Base-by-base conservation (phyloP, 768 basidiomycete species). In the Tylopilus sp. region DNA sequence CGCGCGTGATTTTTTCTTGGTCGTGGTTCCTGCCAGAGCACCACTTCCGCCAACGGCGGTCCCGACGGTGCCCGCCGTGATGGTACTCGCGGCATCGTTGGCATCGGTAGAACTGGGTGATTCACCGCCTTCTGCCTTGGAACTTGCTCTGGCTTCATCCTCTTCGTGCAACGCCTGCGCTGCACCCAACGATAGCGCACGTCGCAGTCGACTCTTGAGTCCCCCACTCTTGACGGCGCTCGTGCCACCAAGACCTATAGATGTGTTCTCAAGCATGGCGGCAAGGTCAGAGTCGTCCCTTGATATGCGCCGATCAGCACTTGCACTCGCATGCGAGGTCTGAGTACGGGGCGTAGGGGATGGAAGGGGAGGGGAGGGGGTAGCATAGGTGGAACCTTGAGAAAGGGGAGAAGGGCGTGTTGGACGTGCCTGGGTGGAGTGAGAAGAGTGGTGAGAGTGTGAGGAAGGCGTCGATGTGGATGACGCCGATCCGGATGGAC, bases 301-400 rank as follows among this genome's bases (percentile, higher is more conserved):
- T 20, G 88, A 88, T 79, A 87, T 86, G 47, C 88, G 82, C 61
- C 85, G 82, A 67, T 89, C 87, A 3, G 80, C 69, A 23, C 81
- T 80, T 9, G 81, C 77, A 53, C 77, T 79, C 50, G 71, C 79
- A 31, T 59, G 67, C 30, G 70, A 57, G 54, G 61, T 43, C 57
- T 69, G 58, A 22, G 68, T 17, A 48, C 67, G 57, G 49, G 63
- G 48, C 8, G 42, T 35, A 9, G 47, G 55, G 9, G 53, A 55
- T 40, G 48, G 59, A 51, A 25, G 23, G 28, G 63, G 26, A 2
- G 55, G 50, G 12, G 57, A 36, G 10, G 62, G 39, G 46, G 52
- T 59, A 0, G 55, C 43, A 9, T 62, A 67, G 2, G 64, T 65
- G 13, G 64, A 50, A 4, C 70, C 70, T 45, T 73, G 64, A 47